Base-by-base conservation (phyloP, 192 early-diverging fungal species). In the Rhizoclosmatium globosum region DNA sequence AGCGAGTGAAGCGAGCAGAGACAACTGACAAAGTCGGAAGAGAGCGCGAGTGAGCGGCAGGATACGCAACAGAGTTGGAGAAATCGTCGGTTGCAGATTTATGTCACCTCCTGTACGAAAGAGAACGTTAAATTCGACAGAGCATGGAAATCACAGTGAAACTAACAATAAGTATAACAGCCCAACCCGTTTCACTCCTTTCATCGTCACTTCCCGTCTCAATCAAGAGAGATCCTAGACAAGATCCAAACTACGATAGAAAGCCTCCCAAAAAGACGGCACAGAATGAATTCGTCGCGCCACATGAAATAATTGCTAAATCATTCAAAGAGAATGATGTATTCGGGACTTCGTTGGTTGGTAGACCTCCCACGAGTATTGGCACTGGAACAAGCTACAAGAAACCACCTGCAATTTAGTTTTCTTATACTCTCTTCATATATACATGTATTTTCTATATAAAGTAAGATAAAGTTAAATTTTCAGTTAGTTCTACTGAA, bases 271-370 rank as follows among this genome's bases (percentile, higher is more conserved):
- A 41, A 11, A 13, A 9, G 4, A 44, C 39, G 7, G 62, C 41
- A 1, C 62, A 47, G 4, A 23, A 48, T 13, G 69, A 48, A 48
- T 76, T 76, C 41, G 41, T 76, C 4, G 74, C 74, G 9, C 74
- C 74, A 31, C 64, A 76, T 53, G 74, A 76, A 41, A 76, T 76
- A 9, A 64, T 66, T 13, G 74, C 74, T 19, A 21, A 50, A 53
- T 66, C 62, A 41, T 66, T 45, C 74, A 76, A 45, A 15, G 13
- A 9, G n/a, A 17, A 23, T 21, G 31, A 21, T 46, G 48, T 6
- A 67, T 64, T 11, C 47, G 46, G 46, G 74, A 46, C 31, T 67
- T 46, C 43, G 74, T 76, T 13, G 31, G 42, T 47, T 61, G 74
- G 23, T 66, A 71, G 39, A 39, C 21, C 11, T 31, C 19, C 11